Base-by-base conservation (phyloP, 192 early-diverging fungal genomes). In the Backusella circina region DNA sequence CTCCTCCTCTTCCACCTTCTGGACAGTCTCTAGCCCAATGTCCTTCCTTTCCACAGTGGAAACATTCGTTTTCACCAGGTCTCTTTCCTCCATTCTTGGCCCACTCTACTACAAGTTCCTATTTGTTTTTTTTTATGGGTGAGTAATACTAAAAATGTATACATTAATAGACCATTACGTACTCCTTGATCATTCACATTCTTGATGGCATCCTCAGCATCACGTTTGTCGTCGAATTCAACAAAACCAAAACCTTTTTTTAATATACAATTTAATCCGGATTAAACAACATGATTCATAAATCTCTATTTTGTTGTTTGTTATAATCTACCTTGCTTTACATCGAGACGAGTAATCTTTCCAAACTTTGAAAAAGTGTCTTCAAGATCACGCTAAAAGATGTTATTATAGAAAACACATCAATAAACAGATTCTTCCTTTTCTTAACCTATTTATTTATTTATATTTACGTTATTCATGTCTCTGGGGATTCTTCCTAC, bases 81-180 rank as follows among this genome's bases (percentile, higher is more conserved):
- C 84, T 82, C 66, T 83, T 84, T 36, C 85, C 86, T 47, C 84
- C 84, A 65, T 88, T 88, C 81, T 88, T 88, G 51, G 86, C 86
- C 74, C 85, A 88, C 70, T 88, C 86, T 47, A 88, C 86, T 44
- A 88, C 83, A 66, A 87, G 65, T n/a, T 75, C 66, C 47, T 75
- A 44, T 65, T n/a, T 61, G 67, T 6, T 26, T 69, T 30, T 30
- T 13, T 61, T 13, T 54, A n/a, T n/a, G n/a, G 18, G 23, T 61
- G 28, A 61, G 3, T 61, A 13, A 3, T 28, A 3, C 0, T 28
- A 15, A 38, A 23, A 9, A 23, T 71, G 21, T 50, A 15, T 68
- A 36, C 3, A 23, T 15, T 16, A 50, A n/a, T 31, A 16, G 61
- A 74, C 65, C 77, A 26, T 75, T 79, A 61, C 81, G 79, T 33